Evolutionary conservation across 2,329 filamentous ascomycete species (phyloP), one percentile per base, ranked within the genome.

Genomic region (Mycocentrospora acerina): DNA sequence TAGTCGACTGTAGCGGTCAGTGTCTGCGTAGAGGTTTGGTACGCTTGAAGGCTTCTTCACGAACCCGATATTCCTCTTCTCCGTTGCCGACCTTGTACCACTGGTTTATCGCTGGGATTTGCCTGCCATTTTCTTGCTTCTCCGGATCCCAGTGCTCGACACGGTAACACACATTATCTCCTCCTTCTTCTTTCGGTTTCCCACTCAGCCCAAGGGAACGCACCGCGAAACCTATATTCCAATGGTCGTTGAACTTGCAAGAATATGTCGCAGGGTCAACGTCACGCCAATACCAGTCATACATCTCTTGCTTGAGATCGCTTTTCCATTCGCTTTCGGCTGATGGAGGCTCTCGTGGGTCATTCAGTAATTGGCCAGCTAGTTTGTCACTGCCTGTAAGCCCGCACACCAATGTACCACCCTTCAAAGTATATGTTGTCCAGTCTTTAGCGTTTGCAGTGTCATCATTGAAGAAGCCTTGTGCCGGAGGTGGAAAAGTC

Each of bases 71-170:
- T n/a, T n/a, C n/a, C 6, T 41, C 29, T 2, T 32, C 33, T 9
- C 9, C 9, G 0, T 37, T 46, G n/a, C 42, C 39, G 4, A 47
- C 42, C 4, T n/a, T 46, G 25, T 59, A 53, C 34, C 42, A 51
- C 31, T 59, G 50, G 9, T 46, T 37, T 13, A 43, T 40, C 0
- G 35, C 39, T 5, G 43, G 40, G 13, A 52, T 26, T 16, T 37
- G 28, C 4, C 43, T 24, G 0, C 46, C 51, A 12, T 47, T 32
- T 3, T 37, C 36, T 8, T 42, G 13, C 13, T 25, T 35, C 2
- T 29, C 32, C 1, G 41, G 33, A 24, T 57, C 37, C 48, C 45
- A 44, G 28, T 57, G 55, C 27, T 51, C 39, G 4, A 54, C 26
- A 2, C 40, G 17, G 14, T 47, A 51, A 29, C 44, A 46, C 2